Base-by-base conservation (phyloP, 202 grass and related monocot species). In the Setaria viridis region DNA sequence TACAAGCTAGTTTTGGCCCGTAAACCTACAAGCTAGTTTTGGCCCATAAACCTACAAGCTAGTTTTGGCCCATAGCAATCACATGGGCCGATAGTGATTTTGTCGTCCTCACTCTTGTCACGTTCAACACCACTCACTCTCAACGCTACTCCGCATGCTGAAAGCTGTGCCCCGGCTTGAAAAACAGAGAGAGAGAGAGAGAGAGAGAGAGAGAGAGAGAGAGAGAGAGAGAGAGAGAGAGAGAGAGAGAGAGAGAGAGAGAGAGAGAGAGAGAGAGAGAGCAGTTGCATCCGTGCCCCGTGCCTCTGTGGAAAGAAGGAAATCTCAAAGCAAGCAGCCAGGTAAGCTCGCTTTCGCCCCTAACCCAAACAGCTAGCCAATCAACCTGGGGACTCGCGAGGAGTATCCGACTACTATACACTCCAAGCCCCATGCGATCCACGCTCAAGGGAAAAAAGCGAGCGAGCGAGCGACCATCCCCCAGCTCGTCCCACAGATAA, bases 391-490 rank as follows among this genome's bases (percentile, higher is more conserved):
- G 73, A 4, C 5, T 79, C 59, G 74, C 45, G 2, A 59, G 17
- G 51, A 70, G 70, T 68, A 67, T 67, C 55, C 70, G 46, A 32
- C 48, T 70, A 76, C 32, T 12, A 45, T 43, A 75, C 20, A 9
- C 20, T 32, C 21, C 69, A 50, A 45, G 10, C 46, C 56, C 69
- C 63, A 58, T 82, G 77, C 89, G 46, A 88, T 85, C 89, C 82
- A 85, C 55, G 85, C 63, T 41, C 7, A 50, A 46, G 62, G 70
- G 9, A 68, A 20, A 29, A 46, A 41, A 41, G 39, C 39, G 39
- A 41, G 39, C 39, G 39, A 72, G 50, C 42, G n/a, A 71, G 47
- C 45, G 59, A 41, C 32, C 62, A 68, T 81, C 82, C 62, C 64
- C 66, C 50, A 15, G 54, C 79, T 58, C n/a, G 56, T 59, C 59